phyloP scores from a whole-genome alignment of 192 early-diverging fungal species.

The Coemansia umbellata region DNA sequence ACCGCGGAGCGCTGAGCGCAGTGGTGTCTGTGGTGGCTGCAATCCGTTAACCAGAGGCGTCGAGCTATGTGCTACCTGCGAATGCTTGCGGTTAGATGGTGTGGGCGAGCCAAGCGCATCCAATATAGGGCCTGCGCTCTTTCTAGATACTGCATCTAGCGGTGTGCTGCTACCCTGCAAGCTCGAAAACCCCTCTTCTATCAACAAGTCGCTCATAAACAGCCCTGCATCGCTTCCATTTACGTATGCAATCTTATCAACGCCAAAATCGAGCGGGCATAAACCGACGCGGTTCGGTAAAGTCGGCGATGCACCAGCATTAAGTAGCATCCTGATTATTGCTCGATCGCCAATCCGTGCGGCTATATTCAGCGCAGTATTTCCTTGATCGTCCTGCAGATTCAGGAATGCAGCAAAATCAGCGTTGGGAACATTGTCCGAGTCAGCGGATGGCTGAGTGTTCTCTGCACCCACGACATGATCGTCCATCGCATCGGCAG shows the following conservation, averaged over 20 bases:
- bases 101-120: slow-evolving; percentile 16
- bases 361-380: slow-evolving; percentile 89
- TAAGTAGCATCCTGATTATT: slow-evolving; percentile 63
- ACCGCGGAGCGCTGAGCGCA: slow-evolving; percentile 17
- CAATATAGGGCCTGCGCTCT: background rate
- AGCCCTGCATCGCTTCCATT: background rate
- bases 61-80: background rate
- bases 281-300: slow-evolving; percentile 77
- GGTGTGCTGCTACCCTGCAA: background rate
- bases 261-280: slow-evolving; percentile 67
- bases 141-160: background rate
- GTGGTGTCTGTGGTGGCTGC: slow-evolving; percentile 30
- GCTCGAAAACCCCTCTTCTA: background rate
- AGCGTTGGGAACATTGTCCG: slow-evolving; percentile 32
- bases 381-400: slow-evolving; percentile 77
- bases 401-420: slow-evolving; percentile 78
- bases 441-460: background rate
- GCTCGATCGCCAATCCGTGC: slow-evolving; percentile 69
- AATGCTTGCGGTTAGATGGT: slow-evolving; percentile 13
- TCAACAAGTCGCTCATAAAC: slow-evolving; percentile 1
- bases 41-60: background rate
- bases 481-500: background rate
- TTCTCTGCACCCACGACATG: background rate
- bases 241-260: slow-evolving; percentile 32
- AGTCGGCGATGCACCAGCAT: slow-evolving; percentile 73